Base-by-base conservation (phyloP, 2,329 filamentous ascomycete genomes). In the Diaporthe helianthi region DNA sequence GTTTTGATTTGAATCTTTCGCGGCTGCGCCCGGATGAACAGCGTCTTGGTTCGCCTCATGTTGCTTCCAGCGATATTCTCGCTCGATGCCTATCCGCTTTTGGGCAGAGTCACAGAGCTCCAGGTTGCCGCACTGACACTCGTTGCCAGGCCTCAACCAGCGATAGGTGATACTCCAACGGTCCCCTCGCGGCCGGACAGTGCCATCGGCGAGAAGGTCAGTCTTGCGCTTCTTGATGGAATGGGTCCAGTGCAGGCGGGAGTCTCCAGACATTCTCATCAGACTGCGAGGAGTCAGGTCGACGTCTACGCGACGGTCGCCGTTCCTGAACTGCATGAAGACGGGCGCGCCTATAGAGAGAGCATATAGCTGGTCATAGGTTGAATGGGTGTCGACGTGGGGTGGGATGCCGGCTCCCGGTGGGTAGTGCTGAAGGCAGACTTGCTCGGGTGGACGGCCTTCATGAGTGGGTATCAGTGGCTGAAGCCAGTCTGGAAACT, bases 361-460 rank as follows among this genome's bases (percentile, higher is more conserved):
- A 13, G 81, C 77, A 68, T 84, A 85, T 2, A 85, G 78, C 72
- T 84, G 81, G 68, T 80, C 82, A 38, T 79, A 85, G 10, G 81
- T 77, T 61, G 78, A 80, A 76, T 89, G 87, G 3, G 87, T 87
- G 76, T 89, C 87, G 65, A 86, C 86, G 73, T 89, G 87, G 0
- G 87, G 87, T 12, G 87, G 87, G 72, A 89, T 89, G 1, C 87
- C 87, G 0, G 84, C 80, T 7, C 87, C 87, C 0, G 87, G 87
- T 0, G 87, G 84, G 74, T 89, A 89, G 74, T 88, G 84, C 76
- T 89, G 87, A 19, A 88, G 78, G 72, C 86, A 89, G 72, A 89
- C 86, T 74, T 89, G 87, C 64, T 88, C 86, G 0, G 86, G 85
- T 0, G 79, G 80, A 0, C 83, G 79, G 1, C 72, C 72, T 69